A percentile compares a stretch with the other conserved stretches of the same genome.
These are phyloP conservation scores for Leishmania martiniquensis DNA, from an alignment of 208 protist genomes.

Conservation along the genomic window DNA sequence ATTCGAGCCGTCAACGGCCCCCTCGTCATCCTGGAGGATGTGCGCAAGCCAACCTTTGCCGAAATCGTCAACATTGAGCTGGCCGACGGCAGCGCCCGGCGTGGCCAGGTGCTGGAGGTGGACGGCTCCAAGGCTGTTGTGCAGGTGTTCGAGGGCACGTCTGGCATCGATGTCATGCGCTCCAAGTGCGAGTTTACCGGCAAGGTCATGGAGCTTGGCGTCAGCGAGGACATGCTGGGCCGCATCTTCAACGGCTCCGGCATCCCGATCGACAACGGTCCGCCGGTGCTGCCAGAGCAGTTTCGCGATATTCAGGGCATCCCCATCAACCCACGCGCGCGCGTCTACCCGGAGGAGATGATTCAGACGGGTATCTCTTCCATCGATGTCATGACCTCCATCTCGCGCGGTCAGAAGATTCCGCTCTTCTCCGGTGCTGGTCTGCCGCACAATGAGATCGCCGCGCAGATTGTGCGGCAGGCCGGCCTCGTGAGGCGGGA, in stretches of 20 bases:
- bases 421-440: slow-evolving; percentile 99
- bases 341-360: slow-evolving; percentile 99
- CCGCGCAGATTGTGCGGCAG: slow-evolving; percentile 99
- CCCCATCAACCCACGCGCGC: slow-evolving; percentile 99
- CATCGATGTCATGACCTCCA: slow-evolving; percentile 99
- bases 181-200: slow-evolving; percentile 99
- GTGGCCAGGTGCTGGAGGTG: slow-evolving; percentile 99
- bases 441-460: slow-evolving; percentile 99
- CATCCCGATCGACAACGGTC: slow-evolving; percentile 99
- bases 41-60: slow-evolving; percentile 98
- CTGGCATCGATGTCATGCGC: slow-evolving; percentile 97
- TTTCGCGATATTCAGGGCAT: slow-evolving; percentile 99
- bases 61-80: slow-evolving; percentile 99
- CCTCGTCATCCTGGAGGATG: slow-evolving; percentile 99
- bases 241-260: slow-evolving; percentile 99
- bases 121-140: slow-evolving; percentile 99
- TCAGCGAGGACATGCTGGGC: slow-evolving; percentile 99
- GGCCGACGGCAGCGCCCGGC: slow-evolving; percentile 94
- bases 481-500: slow-evolving; percentile 97
- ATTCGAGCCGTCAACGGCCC: slow-evolving; percentile 99
- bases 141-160: slow-evolving; percentile 99
- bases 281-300: slow-evolving; percentile 98
- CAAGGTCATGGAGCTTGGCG: slow-evolving; percentile 98
- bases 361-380: slow-evolving; percentile 99
- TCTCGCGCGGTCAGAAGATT: slow-evolving; percentile 99